A percentile compares a stretch with the other conserved stretches of the same genome.
Conservation (phyloP, 2,329 filamentous ascomycete species). For the Colletotrichum coccodes region DNA sequence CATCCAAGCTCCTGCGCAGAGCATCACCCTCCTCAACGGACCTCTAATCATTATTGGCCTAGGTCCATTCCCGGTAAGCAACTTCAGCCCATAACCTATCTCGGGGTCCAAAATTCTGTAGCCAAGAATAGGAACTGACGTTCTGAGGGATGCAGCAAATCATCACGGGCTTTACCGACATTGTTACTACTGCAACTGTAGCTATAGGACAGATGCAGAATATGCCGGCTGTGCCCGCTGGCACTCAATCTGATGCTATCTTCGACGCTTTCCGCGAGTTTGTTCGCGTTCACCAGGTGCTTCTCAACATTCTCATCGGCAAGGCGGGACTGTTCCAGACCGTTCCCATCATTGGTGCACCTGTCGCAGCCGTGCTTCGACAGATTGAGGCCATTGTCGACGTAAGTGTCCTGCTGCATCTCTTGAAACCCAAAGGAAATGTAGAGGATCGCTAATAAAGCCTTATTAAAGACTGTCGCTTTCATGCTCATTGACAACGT, state of each 20-base stretch:
- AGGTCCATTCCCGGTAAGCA: conserved; percentile 43
- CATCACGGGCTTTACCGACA: conserved; percentile 42
- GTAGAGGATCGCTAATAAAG: neutral
- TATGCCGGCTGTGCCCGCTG: conserved; percentile 23
- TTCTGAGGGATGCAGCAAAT: conserved; percentile 34
- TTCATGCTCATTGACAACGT: conserved; percentile 34
- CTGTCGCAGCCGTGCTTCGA: conserved; percentile 40
- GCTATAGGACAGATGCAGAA: conserved; percentile 35
- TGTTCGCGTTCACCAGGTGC: conserved; percentile 41
- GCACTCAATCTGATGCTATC: conserved; percentile 34
- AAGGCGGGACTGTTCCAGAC: conserved; percentile 42
- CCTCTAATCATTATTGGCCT: conserved; percentile 39
- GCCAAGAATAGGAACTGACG: neutral
- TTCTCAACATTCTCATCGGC: conserved; percentile 47
- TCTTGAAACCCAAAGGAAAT: neutral
- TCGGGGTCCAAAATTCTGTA: neutral
- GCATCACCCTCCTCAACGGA: conserved; percentile 39
- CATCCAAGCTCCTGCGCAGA: conserved; percentile 39
- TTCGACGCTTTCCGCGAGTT: conserved; percentile 43
- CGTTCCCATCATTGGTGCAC: conserved; percentile 41
- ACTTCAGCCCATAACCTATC: neutral
- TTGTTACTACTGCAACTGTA: conserved; percentile 37
- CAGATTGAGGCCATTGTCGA: conserved; percentile 38
- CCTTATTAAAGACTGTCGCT: conserved; percentile 32
- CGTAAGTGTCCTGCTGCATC: conserved; percentile 34